Conservation (phyloP, 345 rosid species). For the Psidium friedrichsthalianum region DNA sequence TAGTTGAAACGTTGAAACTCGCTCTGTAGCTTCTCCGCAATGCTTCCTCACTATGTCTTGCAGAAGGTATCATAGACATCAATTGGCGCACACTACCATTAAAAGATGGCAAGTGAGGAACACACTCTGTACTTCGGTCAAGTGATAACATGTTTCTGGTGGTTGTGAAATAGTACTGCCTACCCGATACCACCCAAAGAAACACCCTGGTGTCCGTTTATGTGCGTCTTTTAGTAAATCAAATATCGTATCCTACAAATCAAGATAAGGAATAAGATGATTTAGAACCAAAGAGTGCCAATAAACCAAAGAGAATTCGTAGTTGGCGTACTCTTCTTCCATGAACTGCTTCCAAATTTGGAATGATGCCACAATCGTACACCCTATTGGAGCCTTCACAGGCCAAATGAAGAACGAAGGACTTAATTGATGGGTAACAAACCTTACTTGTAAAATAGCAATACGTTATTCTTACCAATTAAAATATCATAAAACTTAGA, state of each 20-base stretch:
- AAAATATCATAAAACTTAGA: background rate
- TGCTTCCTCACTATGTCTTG: conserved; percentile 40
- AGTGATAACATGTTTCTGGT: background rate
- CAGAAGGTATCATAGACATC: background rate
- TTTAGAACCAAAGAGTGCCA: background rate
- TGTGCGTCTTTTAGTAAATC: conserved; percentile 45
- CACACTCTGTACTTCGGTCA: background rate
- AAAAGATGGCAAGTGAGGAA: background rate
- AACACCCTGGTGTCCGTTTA: conserved; percentile 56
- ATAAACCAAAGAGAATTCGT: background rate
- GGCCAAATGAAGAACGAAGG: background rate
- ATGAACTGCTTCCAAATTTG: conserved; percentile 48
- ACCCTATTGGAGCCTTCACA: conserved; percentile 57
- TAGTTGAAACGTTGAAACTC: conserved; percentile 81
- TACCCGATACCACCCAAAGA: conserved; percentile 96
- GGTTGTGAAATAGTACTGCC: conserved; percentile 4
- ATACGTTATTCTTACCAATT: background rate
- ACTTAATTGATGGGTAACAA: background rate
- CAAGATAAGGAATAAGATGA: background rate
- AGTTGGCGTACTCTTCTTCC: background rate
- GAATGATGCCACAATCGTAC: conserved; percentile 42
- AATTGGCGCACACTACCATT: background rate
- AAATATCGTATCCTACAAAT: conserved; percentile 38
- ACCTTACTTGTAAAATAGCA: background rate
- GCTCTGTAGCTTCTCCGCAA: conserved; percentile 79